Base-by-base conservation (phyloP, 768 basidiomycete genomes). In the Floccularia luteovirens region DNA sequence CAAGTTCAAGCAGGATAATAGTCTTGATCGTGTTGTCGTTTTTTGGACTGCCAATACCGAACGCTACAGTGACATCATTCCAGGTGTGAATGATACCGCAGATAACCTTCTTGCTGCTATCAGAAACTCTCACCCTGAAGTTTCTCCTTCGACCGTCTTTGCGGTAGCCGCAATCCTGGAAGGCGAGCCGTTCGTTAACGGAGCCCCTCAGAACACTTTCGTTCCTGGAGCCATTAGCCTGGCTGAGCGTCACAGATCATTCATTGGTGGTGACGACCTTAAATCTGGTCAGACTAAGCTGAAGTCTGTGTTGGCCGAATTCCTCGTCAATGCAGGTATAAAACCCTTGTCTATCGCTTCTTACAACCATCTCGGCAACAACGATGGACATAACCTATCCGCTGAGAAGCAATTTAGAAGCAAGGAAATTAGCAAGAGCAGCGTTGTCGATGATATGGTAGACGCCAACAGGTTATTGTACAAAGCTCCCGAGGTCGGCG, bases 41-140 rank as follows among this genome's bases (percentile, higher is more conserved):
- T 93, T 98, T 72, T 98, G 94, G 94, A 98, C 94, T 12, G 92
- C 90, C 51, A 97, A 99, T 69, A 99, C 94, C 13, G 96, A 98
- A 71, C 86, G 94, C 43, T 99, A 92, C 77, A 82, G 86, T 50
- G 90, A 91, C 47, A 81, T 99, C 62, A 82, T 97, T 59, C 74
- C 86, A 10, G 96, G 94, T 31, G 78, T 97, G 43, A 98, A 98
- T 62, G 93, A 99, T 58, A 93, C 91, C 11, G 84, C 90, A 2
- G 85, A 86, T 51, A 86, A 84, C 57, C 62, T 99, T 38, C 79
- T 99, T 49, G 64, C 68, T 27, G 69, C 92, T 8, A 89, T 99
- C 69, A 76, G 84, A 61, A 45, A 57, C 4, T 92, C 90, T 11
- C 93, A 98, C 69, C 70, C 75, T 14, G 94, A 98, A 60, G 83